Evolutionary conservation across 2,329 filamentous ascomycete genomes (phyloP).

Genomic region (Colletotrichum sp.): DNA sequence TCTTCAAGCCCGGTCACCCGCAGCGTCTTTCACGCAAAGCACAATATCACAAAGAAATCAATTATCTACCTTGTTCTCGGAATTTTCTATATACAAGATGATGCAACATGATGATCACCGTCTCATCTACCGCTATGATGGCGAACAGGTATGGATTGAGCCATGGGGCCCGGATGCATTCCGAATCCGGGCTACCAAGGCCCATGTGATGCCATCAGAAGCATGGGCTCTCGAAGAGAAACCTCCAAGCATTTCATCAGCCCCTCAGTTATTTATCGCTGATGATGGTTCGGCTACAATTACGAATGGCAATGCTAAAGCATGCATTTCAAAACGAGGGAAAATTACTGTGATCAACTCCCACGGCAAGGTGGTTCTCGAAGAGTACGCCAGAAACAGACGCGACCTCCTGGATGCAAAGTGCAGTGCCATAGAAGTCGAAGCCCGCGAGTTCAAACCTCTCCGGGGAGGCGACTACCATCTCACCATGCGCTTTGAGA

Average conservation of each 20-base stretch:
- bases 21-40: not conserved
- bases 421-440: conserved; percentile 56
- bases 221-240: not conserved
- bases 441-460: conserved; percentile 60
- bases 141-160: conserved; percentile 38
- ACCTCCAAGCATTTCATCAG: not conserved
- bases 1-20: not conserved
- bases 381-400: conserved; percentile 33
- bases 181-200: conserved; percentile 50
- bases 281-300: not conserved
- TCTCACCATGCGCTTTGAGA: conserved; percentile 61
- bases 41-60: not conserved
- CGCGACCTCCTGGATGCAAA: conserved; percentile 50
- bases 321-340: not conserved
- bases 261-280: not conserved
- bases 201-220: conserved; percentile 12
- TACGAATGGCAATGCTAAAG: not conserved
- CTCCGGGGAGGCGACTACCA: conserved; percentile 54
- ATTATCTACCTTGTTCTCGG: not conserved
- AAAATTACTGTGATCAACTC: conserved; percentile 19
- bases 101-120: not conserved
- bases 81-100: not conserved
- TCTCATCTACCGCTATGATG: conserved; percentile 36
- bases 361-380: conserved; percentile 32
- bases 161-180: conserved; percentile 49